Base-by-base conservation (phyloP, 2,329 filamentous ascomycete species). In the Sordariomycetes sp. region DNA sequence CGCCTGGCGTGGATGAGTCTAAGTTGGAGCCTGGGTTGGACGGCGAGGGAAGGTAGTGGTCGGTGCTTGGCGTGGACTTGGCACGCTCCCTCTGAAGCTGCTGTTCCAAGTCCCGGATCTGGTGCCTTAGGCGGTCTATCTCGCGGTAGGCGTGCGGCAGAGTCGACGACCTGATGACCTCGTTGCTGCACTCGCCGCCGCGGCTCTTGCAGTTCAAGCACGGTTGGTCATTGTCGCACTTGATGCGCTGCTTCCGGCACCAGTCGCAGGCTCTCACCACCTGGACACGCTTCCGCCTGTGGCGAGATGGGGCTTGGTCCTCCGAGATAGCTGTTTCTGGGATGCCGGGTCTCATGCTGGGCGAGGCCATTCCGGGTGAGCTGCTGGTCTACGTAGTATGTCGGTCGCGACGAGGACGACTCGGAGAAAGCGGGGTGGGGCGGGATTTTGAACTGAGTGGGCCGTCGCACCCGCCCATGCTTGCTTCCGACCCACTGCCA, bases 191-290 rank as follows among this genome's bases (percentile, higher is more conserved):
- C 52, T 66, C 63, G 18, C 69, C 64, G 8, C 70, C 70, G 50
- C 69, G 68, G 22, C 57, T 66, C 59, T 65, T 62, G 62, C 73
- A 76, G 61, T 75, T 76, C 37, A 60, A 63, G 63, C 73, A 76
- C 11, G 74, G 73, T 55, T 67, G 61, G 25, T 65, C 65, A 55
- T 67, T 69, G 62, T 75, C 72, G 62, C 74, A 76, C 62, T 74
- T 75, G 55, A 74, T 68, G 18, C 74, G 69, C 57, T 74, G 68
- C 53, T 70, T 65, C 3, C 73, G 72, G 61, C 74, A 76, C 65
- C 69, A 69, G 60, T 70, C 68, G 65, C 74, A 74, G 52, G 70
- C 74, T 62, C 62, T 59, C n/a, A 40, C 53, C 14, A 64, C 63
- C 35, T 64, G 62, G 22, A 25, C 53, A 22, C 62, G 55, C 37